Base-by-base conservation (phyloP, 2,329 filamentous ascomycete genomes). In the Rhynchosporium agropyri region DNA sequence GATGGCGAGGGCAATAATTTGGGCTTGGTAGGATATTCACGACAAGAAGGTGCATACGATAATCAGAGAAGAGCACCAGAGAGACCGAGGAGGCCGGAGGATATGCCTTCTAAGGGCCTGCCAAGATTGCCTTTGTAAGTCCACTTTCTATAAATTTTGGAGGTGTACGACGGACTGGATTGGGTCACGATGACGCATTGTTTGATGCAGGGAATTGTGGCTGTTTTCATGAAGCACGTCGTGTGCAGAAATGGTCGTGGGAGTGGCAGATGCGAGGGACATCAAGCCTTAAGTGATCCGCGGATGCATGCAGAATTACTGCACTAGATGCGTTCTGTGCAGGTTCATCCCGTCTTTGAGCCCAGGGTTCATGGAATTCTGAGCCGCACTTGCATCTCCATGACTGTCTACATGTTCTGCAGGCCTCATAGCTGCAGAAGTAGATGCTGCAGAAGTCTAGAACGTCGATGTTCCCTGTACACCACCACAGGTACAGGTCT, bases 1-100 rank as follows among this genome's bases (percentile, higher is more conserved):
- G 73, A 76, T 55, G 74, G 75, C 57, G 73, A 76, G 57, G 73
- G 73, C 42, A 45, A 58, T 49, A 26, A 58, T 68, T 76, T 50
- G 73, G 77, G 63, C 72, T 70, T 61, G 26, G 9, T 53, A 15
- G 26, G 20, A 20, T 20, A 20, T 20, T 20, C 20, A 20, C 20
- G 10, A 38, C 31, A 31, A 40, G 29, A 51, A 9, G 51, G 36
- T 40, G 5, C 20, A 12, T 54, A 54, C 10, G 45, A 31, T 3
- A 38, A 29, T 42, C 33, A 42, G 33, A 29, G 28, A 10, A 53
- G 36, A 46, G 53, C 7, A 43, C 36, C 40, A 15, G 36, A 40
- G 26, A 31, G 58, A 55, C 58, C 49, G 20, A 53, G 26, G 42
- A 55, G 59, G 40, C 31, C 56, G 3, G 59, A 57, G 12, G 43